Evolutionary conservation across 352 stramenopile species (phyloP).

Genomic region (Detonula confervacea): DNA sequence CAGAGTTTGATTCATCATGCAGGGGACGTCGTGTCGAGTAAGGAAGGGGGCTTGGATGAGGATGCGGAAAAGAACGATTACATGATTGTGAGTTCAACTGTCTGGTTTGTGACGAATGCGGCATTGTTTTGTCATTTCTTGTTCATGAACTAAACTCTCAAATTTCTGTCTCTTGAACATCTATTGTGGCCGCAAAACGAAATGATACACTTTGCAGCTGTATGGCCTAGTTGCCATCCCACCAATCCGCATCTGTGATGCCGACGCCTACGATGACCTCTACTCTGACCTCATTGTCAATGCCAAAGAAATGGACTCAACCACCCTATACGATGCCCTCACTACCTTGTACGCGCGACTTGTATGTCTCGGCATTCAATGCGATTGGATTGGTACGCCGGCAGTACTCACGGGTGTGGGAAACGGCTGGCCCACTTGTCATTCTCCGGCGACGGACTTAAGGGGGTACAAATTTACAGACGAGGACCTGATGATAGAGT

Average conservation of each 20-base stretch:
- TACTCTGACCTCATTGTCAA: slow-evolving; percentile 43
- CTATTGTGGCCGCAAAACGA: no score
- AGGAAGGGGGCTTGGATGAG: neutral
- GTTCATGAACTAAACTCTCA: no score
- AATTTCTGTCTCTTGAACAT: no score
- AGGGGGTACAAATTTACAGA: slow-evolving; percentile 5
- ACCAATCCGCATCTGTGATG: slow-evolving; percentile 48
- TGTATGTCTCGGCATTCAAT: slow-evolving; percentile 37
- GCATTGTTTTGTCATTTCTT: slow-evolving; percentile 2
- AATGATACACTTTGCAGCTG: slow-evolving; percentile 35
- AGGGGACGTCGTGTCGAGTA: slow-evolving; percentile 18
- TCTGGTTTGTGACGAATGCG: no score
- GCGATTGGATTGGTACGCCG: slow-evolving; percentile 22
- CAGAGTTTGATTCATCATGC: slow-evolving; percentile 79
- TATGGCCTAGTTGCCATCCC: slow-evolving; percentile 53
- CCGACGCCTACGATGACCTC: slow-evolving; percentile 33
- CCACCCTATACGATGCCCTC: slow-evolving; percentile 5
- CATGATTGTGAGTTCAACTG: slow-evolving; percentile 51
- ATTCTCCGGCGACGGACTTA: slow-evolving; percentile 11
- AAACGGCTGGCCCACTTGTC: slow-evolving; percentile 14
- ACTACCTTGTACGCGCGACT: slow-evolving; percentile 20
- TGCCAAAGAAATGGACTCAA: slow-evolving; percentile 1
- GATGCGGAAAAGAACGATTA: slow-evolving; percentile 25
- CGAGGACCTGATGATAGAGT: slow-evolving; percentile 3
- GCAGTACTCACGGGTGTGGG: neutral